phyloP scores from a whole-genome alignment of 148 eudicot genomes.

The Euryodendron excelsum region DNA sequence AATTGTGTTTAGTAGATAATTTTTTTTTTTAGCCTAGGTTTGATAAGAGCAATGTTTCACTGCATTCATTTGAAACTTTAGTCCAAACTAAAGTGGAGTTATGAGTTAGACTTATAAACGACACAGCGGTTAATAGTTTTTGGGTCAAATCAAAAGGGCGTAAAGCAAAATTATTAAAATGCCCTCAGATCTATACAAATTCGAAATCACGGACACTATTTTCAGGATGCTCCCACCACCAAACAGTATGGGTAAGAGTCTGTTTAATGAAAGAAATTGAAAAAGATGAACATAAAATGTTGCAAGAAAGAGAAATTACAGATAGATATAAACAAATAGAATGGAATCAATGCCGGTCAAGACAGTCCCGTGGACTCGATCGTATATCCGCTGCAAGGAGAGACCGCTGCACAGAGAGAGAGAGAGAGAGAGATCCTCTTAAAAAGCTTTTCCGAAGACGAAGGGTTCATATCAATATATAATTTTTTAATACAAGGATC shows the following conservation, averaged over 20 bases:
- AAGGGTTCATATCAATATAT: background rate
- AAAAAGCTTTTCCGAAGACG: background rate
- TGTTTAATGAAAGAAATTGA: background rate
- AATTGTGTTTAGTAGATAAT: too few relatives aligned
- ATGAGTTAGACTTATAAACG: too few relatives aligned
- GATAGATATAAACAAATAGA: background rate
- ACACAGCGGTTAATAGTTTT: too few relatives aligned
- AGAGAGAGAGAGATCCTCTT: constrained; percentile 1
- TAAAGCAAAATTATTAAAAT: background rate
- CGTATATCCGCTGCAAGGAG: background rate
- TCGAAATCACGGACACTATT: constrained; percentile 39
- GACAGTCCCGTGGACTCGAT: background rate
- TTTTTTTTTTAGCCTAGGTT: too few relatives aligned
- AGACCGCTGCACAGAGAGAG: background rate
- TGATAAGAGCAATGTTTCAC: too few relatives aligned
- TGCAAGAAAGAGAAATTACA: constrained; percentile 1
- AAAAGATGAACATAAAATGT: too few relatives aligned
- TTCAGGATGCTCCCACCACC: constrained; percentile 46
- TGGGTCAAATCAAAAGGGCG: too few relatives aligned
- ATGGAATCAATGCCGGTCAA: background rate
- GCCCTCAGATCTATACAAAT: background rate
- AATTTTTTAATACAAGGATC: background rate
- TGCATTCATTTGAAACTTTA: too few relatives aligned
- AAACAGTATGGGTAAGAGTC: constrained; percentile 7
- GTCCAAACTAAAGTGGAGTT: too few relatives aligned